Evolutionary conservation across 2,329 filamentous ascomycete species (phyloP).

Genomic region (Aspergillus eucalypticola): DNA sequence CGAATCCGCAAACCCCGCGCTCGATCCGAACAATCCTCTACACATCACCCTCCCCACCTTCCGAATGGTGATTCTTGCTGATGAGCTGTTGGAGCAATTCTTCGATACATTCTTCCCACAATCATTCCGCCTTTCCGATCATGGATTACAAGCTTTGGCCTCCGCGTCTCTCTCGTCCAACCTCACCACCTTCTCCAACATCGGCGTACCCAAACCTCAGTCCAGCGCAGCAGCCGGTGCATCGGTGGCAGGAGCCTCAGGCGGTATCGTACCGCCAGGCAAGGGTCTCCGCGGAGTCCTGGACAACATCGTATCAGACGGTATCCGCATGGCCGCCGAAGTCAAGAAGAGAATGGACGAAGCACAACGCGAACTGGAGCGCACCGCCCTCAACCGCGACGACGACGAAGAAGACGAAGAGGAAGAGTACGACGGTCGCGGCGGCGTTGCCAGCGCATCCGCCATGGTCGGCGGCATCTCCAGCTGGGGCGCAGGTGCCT

Average conservation of each 20-base stretch:
- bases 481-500: slow-evolving; percentile 45
- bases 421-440: slow-evolving; percentile 60
- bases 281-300: slow-evolving; percentile 87
- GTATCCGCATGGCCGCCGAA: slow-evolving; percentile 92
- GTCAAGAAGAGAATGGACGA: slow-evolving; percentile 93
- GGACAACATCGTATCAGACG: slow-evolving; percentile 96
- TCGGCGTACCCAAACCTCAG: slow-evolving; percentile 54
- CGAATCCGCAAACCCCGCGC: slow-evolving; percentile 80
- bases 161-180: slow-evolving; percentile 61
- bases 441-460: slow-evolving; percentile 22
- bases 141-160: slow-evolving; percentile 50
- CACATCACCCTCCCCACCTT: slow-evolving; percentile 97
- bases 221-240: slow-evolving; percentile 39
- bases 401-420: slow-evolving; percentile 71
- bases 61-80: slow-evolving; percentile 95
- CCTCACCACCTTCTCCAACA: slow-evolving; percentile 81
- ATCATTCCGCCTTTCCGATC: slow-evolving; percentile 83
- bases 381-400: slow-evolving; percentile 68
- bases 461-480: slow-evolving; percentile 37
- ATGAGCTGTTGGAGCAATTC: slow-evolving; percentile 93
- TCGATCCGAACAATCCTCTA: slow-evolving; percentile 89
- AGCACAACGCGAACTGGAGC: slow-evolving; percentile 86
- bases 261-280: slow-evolving; percentile 62
- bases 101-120: slow-evolving; percentile 94
- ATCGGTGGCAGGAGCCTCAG: slow-evolving; percentile 52